phyloP scores from a whole-genome alignment of 805 yeast genomes.

The Candida vartiovaarae region DNA sequence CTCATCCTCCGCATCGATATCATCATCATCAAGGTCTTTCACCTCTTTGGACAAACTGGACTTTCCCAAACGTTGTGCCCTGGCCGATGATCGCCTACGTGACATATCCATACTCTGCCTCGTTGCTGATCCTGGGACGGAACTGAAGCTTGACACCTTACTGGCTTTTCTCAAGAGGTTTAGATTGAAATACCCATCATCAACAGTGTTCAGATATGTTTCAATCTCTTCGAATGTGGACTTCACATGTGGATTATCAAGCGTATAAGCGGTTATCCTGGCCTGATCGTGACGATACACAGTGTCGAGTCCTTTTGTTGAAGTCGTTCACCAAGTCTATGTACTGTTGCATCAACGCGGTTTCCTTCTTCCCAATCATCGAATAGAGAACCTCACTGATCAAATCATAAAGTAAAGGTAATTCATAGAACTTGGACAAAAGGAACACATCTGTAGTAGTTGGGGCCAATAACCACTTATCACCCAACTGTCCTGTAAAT shows the following conservation, averaged over 20 bases:
- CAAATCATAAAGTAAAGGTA: slow-evolving; percentile 64
- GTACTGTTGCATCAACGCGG: slow-evolving; percentile 28
- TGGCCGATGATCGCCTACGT: slow-evolving; percentile 8
- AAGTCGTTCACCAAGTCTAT: slow-evolving; percentile 22
- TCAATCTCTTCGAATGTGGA: slow-evolving; percentile 41
- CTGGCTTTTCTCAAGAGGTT: slow-evolving; percentile 43
- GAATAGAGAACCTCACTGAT: slow-evolving; percentile 65
- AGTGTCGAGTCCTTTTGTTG: slow-evolving; percentile 15
- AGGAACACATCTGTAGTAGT: slow-evolving; percentile 58
- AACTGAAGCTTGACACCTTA: slow-evolving; percentile 17
- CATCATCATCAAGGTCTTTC: slow-evolving; percentile 22
- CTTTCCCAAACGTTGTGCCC: slow-evolving; percentile 13
- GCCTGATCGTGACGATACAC: slow-evolving; percentile 21
- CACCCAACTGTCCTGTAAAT: slow-evolving; percentile 74
- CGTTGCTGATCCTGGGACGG: slow-evolving; percentile 1
- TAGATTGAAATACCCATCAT: slow-evolving; percentile 58
- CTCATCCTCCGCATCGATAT: slow-evolving; percentile 7
- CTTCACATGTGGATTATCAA: slow-evolving; percentile 23
- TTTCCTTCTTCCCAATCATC: slow-evolving; percentile 62
- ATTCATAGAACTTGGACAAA: slow-evolving; percentile 57
- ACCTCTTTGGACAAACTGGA: slow-evolving; percentile 20
- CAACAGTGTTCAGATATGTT: slow-evolving; percentile 49
- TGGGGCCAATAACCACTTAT: slow-evolving; percentile 66
- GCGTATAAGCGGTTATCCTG: slow-evolving; percentile 17
- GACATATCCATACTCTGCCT: slow-evolving; percentile 8